A percentile compares a stretch with the other conserved stretches of the same genome.
Conservation (phyloP, 23 red algal species). For the Cyanidioschyzon merolae region DNA sequence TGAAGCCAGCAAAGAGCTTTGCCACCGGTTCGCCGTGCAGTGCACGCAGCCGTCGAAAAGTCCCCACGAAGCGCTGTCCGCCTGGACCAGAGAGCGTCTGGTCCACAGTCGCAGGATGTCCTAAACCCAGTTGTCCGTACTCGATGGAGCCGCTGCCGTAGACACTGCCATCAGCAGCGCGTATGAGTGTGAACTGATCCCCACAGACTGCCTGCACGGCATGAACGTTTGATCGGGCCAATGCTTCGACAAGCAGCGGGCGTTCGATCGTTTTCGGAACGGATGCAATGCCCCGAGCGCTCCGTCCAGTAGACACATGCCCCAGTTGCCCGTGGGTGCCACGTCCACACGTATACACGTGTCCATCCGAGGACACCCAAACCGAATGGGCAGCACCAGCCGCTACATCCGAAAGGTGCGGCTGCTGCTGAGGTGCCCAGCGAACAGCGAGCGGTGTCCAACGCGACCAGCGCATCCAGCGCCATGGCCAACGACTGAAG, state of each 20-base stretch:
- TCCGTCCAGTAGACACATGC: background rate
- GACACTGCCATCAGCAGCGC: background rate
- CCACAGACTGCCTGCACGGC: background rate
- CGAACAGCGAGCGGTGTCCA: background rate
- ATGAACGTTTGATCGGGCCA: background rate
- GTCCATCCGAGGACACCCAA: background rate
- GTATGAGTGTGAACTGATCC: slow-evolving; percentile 1
- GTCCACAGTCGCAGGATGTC: background rate
- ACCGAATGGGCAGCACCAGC: slow-evolving; percentile 14
- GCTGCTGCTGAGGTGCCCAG: background rate
- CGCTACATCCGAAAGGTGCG: background rate
- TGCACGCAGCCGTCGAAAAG: background rate
- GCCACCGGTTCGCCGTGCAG: slow-evolving; percentile 6
- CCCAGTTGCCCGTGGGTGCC: slow-evolving; percentile 6
- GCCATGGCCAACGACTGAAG: background rate
- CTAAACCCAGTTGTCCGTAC: background rate
- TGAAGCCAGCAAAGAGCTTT: background rate
- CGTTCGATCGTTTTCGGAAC: background rate
- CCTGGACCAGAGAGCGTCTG: background rate
- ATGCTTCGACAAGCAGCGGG: background rate
- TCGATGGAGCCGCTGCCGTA: background rate
- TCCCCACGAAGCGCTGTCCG: background rate
- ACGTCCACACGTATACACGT: slow-evolving; percentile 4
- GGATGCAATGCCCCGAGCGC: background rate
- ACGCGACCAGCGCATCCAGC: background rate